phyloP scores from a whole-genome alignment of 805 yeast species.

The Candida xyloterini region DNA sequence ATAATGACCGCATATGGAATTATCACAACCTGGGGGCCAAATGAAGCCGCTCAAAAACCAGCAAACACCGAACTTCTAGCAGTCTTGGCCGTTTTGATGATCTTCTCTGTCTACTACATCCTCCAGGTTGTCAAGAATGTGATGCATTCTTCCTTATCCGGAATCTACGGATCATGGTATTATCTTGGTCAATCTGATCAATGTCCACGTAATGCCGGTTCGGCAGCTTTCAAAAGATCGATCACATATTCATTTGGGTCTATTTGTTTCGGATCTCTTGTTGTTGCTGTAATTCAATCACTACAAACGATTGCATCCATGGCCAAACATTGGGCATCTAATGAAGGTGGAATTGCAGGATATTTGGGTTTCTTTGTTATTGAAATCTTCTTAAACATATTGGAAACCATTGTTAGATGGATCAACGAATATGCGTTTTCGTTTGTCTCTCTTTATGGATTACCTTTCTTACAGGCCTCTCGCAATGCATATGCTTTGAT shows the following conservation, averaged over 20 bases:
- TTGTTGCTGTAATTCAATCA: conserved; percentile 66
- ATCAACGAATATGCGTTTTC: conserved; percentile 89
- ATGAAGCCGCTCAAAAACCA: conserved; percentile 16
- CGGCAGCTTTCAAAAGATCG: conserved; percentile 73
- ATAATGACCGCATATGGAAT: conserved; percentile 1
- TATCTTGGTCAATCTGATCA: conserved; percentile 51
- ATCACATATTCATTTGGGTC: conserved; percentile 87
- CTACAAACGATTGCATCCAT: conserved; percentile 5
- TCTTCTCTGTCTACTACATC: conserved; percentile 78
- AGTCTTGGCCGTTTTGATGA: conserved; percentile 47
- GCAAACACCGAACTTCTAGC: conserved; percentile 16
- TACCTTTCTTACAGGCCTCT: conserved; percentile 66
- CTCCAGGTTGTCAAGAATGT: conserved; percentile 79
- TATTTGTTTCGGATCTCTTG: conserved; percentile 73
- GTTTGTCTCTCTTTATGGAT: conserved; percentile 85
- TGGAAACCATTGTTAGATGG: conserved; percentile 47
- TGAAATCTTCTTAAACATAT: conserved; percentile 31
- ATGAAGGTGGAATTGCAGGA: conserved; percentile 7
- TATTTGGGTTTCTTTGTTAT: conserved; percentile 9
- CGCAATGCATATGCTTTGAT: conserved; percentile 74
- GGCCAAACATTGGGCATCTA: conserved; percentile 12
- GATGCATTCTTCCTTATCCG: conserved; percentile 76
- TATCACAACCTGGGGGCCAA: conserved; percentile 16
- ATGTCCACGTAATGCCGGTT: conserved; percentile 73
- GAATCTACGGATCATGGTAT: conserved; percentile 90